Evolutionary conservation across 345 rosid species (phyloP).

Genomic region (Noccaea bulbosa): DNA sequence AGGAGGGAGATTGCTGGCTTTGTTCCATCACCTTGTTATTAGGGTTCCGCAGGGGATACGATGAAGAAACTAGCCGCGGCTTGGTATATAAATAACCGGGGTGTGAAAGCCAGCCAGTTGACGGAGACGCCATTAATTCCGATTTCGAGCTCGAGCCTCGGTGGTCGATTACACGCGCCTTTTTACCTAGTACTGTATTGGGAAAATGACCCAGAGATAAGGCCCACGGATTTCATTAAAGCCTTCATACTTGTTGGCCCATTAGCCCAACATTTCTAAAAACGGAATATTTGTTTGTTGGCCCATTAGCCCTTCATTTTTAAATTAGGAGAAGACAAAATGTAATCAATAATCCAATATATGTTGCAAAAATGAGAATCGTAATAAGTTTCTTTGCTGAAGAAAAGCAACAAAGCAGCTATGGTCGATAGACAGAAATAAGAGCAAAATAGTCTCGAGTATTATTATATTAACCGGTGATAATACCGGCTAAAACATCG

Average conservation of each 20-base stretch:
- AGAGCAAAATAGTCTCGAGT: too few species aligned
- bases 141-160: slow-evolving; percentile 18
- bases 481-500: slow-evolving; percentile 88
- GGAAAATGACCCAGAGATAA: slow-evolving; percentile 24
- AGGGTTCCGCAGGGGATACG: slow-evolving; percentile 21
- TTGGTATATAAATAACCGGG: slow-evolving; percentile 22
- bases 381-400: too few species aligned
- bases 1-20: neutral
- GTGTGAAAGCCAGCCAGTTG: slow-evolving; percentile 25
- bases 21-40: slow-evolving; percentile 42
- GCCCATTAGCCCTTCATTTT: too few species aligned
- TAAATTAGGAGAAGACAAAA: neutral
- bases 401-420: slow-evolving; percentile 1
- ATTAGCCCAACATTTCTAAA: neutral
- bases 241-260: neutral
- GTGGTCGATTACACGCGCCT: slow-evolving; percentile 14
- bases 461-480: slow-evolving; percentile 56
- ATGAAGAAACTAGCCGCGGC: slow-evolving; percentile 23
- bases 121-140: slow-evolving; percentile 36
- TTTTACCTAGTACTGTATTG: neutral
- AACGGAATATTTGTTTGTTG: neutral
- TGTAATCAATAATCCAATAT: too few species aligned
- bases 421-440: slow-evolving; percentile 14
- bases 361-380: slow-evolving; percentile 16
- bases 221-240: neutral